Evolutionary conservation across 306 rosid species (phyloP).

Genomic region (Dicorynia guianensis): DNA sequence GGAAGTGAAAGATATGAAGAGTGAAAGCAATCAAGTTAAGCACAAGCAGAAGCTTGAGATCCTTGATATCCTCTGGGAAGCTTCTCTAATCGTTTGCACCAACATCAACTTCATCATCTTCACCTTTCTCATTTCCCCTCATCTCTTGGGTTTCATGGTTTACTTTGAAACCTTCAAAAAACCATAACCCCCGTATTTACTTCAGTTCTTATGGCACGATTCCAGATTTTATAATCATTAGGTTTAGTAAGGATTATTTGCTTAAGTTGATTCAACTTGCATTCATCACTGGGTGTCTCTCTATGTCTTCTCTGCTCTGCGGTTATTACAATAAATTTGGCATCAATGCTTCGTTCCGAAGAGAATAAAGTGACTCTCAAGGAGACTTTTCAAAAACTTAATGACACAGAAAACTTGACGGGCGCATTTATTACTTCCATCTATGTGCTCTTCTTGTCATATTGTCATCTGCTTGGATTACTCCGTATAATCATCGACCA

Average conservation of each 20-base stretch:
- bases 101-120: conserved; percentile 65
- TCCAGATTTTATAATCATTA: not conserved
- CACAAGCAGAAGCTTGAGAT: conserved; percentile 45
- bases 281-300: conserved; percentile 50
- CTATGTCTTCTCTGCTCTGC: conserved; percentile 49
- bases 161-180: conserved; percentile 54
- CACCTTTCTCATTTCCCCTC: conserved; percentile 54
- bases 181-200: conserved; percentile 13
- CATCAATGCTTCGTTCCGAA: conserved; percentile 51
- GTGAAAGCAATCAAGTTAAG: conserved; percentile 47
- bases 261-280: conserved; percentile 47
- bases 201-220: no score
- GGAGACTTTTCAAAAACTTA: conserved; percentile 47
- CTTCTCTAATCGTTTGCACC: conserved; percentile 36
- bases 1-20: conserved; percentile 35
- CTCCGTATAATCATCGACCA: conserved; percentile 2
- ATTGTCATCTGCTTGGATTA: conserved; percentile 41
- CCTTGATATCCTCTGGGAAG: conserved; percentile 55
- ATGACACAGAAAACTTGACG: conserved; percentile 40
- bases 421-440: conserved; percentile 54
- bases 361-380: conserved; percentile 41
- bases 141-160: conserved; percentile 56
- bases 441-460: conserved; percentile 38
- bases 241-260: conserved; percentile 35
- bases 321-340: conserved; percentile 39